Percentiles rank a stretch among this genome's conserved stretches.
These are phyloP conservation scores for Mycena kentingensis DNA, from an alignment of 768 basidiomycete genomes.

Conservation along the genomic window DNA sequence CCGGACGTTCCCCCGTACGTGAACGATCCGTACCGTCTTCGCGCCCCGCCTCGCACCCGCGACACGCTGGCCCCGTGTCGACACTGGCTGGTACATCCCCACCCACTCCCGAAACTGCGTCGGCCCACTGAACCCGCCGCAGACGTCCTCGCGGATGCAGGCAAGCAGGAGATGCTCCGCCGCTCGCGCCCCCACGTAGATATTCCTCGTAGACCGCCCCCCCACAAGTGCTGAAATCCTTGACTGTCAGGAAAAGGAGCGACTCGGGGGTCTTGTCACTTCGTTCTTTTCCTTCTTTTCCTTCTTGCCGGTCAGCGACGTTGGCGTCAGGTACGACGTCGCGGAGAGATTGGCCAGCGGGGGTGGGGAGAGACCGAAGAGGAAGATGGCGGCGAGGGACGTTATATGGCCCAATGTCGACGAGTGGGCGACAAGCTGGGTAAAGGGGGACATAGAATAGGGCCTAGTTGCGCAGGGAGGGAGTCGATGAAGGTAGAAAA, in stretches of 20 bases:
- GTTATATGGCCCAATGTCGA: conserved; percentile 88
- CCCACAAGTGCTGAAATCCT: conserved; percentile 39
- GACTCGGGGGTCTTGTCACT: conserved; percentile 7
- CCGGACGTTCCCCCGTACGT: conserved; percentile 78
- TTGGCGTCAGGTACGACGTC: neutral
- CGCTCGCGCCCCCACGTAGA: conserved; percentile 79
- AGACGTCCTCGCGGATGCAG: conserved; percentile 79
- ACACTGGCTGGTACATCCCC: conserved; percentile 9
- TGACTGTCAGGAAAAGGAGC: conserved; percentile 23
- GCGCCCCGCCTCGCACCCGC: conserved; percentile 73
- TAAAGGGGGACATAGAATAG: conserved; percentile 70
- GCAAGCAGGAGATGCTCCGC: conserved; percentile 93
- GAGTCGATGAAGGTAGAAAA: conserved; percentile 69
- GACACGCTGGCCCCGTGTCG: conserved; percentile 38
- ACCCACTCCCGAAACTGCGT: conserved; percentile 16
- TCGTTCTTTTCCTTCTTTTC: neutral
- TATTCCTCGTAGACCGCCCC: conserved; percentile 67
- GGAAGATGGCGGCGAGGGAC: conserved; percentile 74
- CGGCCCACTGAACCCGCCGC: conserved; percentile 15
- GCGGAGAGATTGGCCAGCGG: neutral
- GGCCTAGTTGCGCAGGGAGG: conserved; percentile 70
- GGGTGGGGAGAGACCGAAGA: conserved; percentile 7
- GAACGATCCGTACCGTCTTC: conserved; percentile 73
- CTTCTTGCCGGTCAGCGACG: neutral
- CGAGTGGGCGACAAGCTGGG: conserved; percentile 81